phyloP scores from a whole-genome alignment of 225 moss, liverwort and hornwort species.

The Takakia lepidozioides region DNA sequence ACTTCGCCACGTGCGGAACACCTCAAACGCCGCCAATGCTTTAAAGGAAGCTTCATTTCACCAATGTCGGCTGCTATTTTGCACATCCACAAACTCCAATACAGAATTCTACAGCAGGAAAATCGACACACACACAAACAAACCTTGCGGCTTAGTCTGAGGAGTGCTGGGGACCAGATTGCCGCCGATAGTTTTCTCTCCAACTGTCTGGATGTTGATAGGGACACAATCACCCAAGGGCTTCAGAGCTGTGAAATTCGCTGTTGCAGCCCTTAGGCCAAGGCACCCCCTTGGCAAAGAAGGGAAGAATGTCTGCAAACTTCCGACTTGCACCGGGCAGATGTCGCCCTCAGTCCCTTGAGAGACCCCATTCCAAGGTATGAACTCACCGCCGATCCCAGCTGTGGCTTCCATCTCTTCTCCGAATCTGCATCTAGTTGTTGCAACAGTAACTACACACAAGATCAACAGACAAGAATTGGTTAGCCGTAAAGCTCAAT shows the following conservation, averaged over 20 bases:
- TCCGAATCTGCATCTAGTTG: no score
- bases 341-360: constrained; percentile 20
- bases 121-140: no score
- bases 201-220: constrained; percentile 64
- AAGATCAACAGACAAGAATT: no score
- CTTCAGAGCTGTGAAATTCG: constrained; percentile 76
- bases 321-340: constrained; percentile 7
- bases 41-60: no score
- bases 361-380: constrained; percentile 25
- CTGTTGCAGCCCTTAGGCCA: constrained; percentile 57
- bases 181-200: constrained; percentile 86
- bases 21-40: no score
- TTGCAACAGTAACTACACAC: no score
- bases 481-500: no score
- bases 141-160: constrained; percentile 77
- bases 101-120: no score
- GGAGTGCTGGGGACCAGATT: constrained; percentile 71
- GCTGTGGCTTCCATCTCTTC: constrained; percentile 3
- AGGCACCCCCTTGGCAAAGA: constrained; percentile 8
- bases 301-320: constrained; percentile 22
- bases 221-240: constrained; percentile 83
- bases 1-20: constrained; percentile 63
- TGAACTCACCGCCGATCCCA: background rate
- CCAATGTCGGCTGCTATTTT: no score
- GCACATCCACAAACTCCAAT: no score